Evolutionary conservation across 2,329 filamentous ascomycete genomes (phyloP).

Genomic region (Aspergillus novoparasiticus): DNA sequence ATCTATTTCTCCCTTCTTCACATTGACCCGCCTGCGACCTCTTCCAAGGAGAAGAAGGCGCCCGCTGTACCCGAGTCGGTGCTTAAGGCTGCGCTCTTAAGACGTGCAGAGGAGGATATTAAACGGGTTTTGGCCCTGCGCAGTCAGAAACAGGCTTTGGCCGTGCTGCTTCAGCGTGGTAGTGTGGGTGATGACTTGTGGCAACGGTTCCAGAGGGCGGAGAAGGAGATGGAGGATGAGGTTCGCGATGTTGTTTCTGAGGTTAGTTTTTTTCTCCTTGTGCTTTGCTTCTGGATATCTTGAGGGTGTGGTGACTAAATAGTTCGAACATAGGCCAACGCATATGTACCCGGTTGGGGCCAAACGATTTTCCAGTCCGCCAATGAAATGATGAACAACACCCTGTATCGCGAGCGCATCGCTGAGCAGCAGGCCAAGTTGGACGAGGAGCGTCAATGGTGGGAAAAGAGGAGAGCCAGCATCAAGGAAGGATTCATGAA

Average conservation of each 20-base stretch:
- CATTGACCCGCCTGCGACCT: slow-evolving; percentile 58
- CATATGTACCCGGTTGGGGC: slow-evolving; percentile 85
- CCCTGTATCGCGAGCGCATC: slow-evolving; percentile 71
- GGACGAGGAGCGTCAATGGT: slow-evolving; percentile 81
- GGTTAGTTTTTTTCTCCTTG: slow-evolving; percentile 54
- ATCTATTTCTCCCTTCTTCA: slow-evolving; percentile 93
- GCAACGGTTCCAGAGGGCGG: slow-evolving; percentile 86
- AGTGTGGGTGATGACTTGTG: slow-evolving; percentile 95
- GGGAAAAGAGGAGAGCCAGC: slow-evolving; percentile 77
- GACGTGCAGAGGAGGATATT: slow-evolving; percentile 90
- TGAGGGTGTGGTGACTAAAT: slow-evolving; percentile 13
- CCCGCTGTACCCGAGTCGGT: slow-evolving; percentile 78
- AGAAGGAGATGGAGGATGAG: slow-evolving; percentile 98
- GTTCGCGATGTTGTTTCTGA: slow-evolving; percentile 90
- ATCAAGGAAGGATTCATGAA: slow-evolving; percentile 81
- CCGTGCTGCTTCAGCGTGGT: slow-evolving; percentile 79
- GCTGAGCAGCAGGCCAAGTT: slow-evolving; percentile 73
- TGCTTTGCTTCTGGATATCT: background rate
- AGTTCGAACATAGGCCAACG: slow-evolving; percentile 71
- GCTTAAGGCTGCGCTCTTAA: slow-evolving; percentile 82
- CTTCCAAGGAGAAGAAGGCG: slow-evolving; percentile 65
- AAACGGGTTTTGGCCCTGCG: slow-evolving; percentile 86
- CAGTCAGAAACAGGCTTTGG: slow-evolving; percentile 83
- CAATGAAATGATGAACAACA: slow-evolving; percentile 91
- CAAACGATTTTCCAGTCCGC: slow-evolving; percentile 95